A percentile compares a stretch with the other conserved stretches of the same genome.
Evolutionary conservation across 2,329 filamentous ascomycete genomes (phyloP).

Genomic region (Talaromyces atroroseus): DNA sequence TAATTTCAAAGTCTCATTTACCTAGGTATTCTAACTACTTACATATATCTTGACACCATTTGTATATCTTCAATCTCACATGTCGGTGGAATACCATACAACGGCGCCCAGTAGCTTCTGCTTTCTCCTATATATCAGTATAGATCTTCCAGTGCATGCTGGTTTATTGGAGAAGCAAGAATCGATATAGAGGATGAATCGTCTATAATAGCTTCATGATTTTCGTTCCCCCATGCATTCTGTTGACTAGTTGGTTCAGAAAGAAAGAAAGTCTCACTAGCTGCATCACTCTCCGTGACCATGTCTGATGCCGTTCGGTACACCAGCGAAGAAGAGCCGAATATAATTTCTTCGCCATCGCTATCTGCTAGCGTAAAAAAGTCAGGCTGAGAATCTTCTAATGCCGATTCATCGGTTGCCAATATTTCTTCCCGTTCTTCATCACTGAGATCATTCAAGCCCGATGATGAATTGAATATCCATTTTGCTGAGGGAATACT

Average conservation of each 20-base stretch:
- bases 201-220: not conserved
- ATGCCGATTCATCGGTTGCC: not conserved
- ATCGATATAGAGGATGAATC: not conserved
- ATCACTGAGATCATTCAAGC: not conserved
- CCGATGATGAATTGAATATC: not conserved
- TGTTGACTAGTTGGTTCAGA: not conserved
- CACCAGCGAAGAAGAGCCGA: not conserved
- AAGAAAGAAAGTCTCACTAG: not conserved
- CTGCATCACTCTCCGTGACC: not conserved
- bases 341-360: not conserved
- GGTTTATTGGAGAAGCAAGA: not conserved
- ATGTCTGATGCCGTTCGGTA: not conserved
- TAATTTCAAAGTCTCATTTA: not conserved
- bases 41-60: not conserved
- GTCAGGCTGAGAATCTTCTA: not conserved
- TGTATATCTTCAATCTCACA: not conserved
- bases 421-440: not conserved
- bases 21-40: not conserved
- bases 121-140: not conserved
- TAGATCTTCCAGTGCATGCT: not conserved
- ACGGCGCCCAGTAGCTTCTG: not conserved
- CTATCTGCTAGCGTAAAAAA: not conserved
- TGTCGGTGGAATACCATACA: not conserved
- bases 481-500: not conserved
- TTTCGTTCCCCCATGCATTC: not conserved